Base-by-base conservation (phyloP, 768 basidiomycete genomes). In the Serendipita sp. region DNA sequence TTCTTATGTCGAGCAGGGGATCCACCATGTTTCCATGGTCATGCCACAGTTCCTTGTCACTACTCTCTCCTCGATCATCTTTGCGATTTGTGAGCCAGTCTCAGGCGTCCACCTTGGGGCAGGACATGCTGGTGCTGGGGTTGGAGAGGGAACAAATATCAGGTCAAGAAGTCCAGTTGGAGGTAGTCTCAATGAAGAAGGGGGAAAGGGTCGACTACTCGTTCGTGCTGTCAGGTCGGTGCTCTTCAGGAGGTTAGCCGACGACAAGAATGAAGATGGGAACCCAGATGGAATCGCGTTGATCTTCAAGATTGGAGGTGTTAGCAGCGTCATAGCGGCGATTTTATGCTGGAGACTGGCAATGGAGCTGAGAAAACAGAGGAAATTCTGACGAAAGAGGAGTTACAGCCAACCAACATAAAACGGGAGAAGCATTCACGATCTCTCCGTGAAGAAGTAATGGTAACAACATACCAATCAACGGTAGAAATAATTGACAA, bases 11-110 rank as follows among this genome's bases (percentile, higher is more conserved):
- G 32, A 44, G 47, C 66, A 92, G 90, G 93, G 95, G 45, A 95
- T 97, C 63, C 93, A 97, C 74, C 97, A 96, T 70, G 82, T 96
- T 66, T 95, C 89, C 74, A 78, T 98, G 67, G 95, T 97, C 66
- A 76, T 96, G 4, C 95, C 95, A 0, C 95, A 98, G 71, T 94
- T 97, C 74, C 79, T 98, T 45, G 87, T 94, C 37, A 94, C 90
- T 0, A 92, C 85, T 28, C 73, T 97, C 3, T 85, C 92, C 0
- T 83, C 92, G 8, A 76, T 94, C 67, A 80, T 97, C 53, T 96
- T 98, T 70, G 89, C 88, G 15, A 74, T 96, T 3, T 78, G 92
- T 66, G 93, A 95, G 66, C 86, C 88, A 0, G 71, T 60, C 30
- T 56, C 65, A 8, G 58, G 65, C 45, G 66, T 63, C 10, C 64